Evolutionary conservation across 1,139 yeast genomes (phyloP), one percentile per base, ranked within the genome.

Genomic region (Geotrichum histeridarum): DNA sequence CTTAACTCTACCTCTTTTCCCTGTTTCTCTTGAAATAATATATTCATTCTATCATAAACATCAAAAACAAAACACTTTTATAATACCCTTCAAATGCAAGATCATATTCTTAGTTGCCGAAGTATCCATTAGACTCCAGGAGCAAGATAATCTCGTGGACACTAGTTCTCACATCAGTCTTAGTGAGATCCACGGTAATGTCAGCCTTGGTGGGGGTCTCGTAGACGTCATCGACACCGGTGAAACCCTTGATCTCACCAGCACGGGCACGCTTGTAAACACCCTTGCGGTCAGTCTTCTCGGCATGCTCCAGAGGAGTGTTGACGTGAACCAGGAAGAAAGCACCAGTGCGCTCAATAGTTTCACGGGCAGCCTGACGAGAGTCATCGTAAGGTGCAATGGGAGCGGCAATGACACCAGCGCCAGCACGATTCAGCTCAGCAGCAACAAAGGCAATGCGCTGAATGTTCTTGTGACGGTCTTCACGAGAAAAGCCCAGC

Each of bases 371-470:
- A 58, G 67, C 70, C 41, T 64, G 61, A 48, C 77, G 70, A 42
- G 74, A 67, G 50, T 67, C 70, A 44, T 69, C 72, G 55, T 66
- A 70, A 33, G 82, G 77, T 41, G 82, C 78, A 59, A 79, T 74
- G 52, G 81, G 79, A 8, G 84, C 80, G 47, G 88, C 80, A 62
- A 91, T 85, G 44, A 91, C 94, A 63, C 96, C 98, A 15, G 95
- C 77, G 54, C 98, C 97, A 35, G 96, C 81, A 68, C 88, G 83
- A 54, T 89, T 88, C 64, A 91, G 81, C 73, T 91, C 97, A 59
- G 85, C 80, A 53, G 91, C 81, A 54, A 86, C 80, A 64, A 80
- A 83, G 11, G 84, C 79, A 57, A 79, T 74, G 54, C 77, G 70
- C 63, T 71, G 74, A 46, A 73, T 62, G 62, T 74, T 73, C 61